Base-by-base conservation (phyloP, 371 early-diverging fungal genomes). In the Cokeromyces recurvatus region DNA sequence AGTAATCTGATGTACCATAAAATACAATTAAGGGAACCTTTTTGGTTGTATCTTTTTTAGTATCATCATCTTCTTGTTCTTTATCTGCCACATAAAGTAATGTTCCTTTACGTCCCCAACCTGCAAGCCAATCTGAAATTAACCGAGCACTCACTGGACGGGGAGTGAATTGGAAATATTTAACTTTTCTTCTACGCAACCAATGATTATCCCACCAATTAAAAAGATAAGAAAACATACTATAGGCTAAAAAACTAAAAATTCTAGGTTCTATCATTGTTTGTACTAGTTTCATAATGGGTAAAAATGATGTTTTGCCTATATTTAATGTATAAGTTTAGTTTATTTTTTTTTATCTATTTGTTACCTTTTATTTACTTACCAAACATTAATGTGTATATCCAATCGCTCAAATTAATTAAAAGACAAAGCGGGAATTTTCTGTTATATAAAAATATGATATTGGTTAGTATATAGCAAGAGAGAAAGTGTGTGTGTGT, bases 111-210 rank as follows among this genome's bases (percentile, higher is more conserved):
- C 68, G 32, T 41, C 68, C 82, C 82, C 72, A 71, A 5, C 72
- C 68, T 19, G 55, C 53, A 37, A 71, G 53, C 72, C 72, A 82
- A 51, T 82, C 78, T 14, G 64, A 56, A 32, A 82, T 59, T 22
- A 71, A 51, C 20, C 66, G 71, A 2, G 68, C 36, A 43, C 68
- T 66, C 10, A 72, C 75, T 7, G 80, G 74, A 2, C 78, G 61
- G 8, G 79, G 80, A 2, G 80, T 79, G 55, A 79, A 82, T 55
- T 73, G 78, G 46, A 82, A 82, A 53, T 78, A 79, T 27, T 66
- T 64, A 7, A 43, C 25, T 34, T 82, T 82, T 50, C 78, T 51
- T 35, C 61, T 53, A 2, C 51, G 51, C 8, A 75, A 40, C 82
- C 82, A 82, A 44, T 82, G 73, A 27, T 55, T 55, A 53, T 82